These are phyloP conservation scores for Blastobotrys attinorum DNA, from an alignment of 805 yeast genomes.

Conservation along the genomic window DNA sequence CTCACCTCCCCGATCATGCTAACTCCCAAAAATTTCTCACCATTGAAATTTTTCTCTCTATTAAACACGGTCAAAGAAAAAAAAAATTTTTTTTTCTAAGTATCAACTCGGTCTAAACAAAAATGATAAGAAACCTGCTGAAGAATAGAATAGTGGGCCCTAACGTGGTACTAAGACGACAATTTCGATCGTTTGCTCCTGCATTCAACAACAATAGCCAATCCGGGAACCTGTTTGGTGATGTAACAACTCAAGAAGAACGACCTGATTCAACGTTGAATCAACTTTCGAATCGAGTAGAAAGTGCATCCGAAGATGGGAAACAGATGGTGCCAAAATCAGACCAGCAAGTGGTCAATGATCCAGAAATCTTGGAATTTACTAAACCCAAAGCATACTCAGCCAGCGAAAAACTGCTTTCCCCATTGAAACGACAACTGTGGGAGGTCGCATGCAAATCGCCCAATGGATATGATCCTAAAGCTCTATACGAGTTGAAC, in stretches of 20 bases:
- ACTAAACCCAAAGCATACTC: conserved; percentile 45
- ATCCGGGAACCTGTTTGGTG: conserved; percentile 14
- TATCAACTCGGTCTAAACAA: no score
- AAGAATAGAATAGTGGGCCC: no score
- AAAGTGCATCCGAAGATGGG: conserved; percentile 2
- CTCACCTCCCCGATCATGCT: no score
- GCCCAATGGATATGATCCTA: conserved; percentile 61
- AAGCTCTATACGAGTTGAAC: conserved; percentile 39
- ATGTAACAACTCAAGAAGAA: conserved; percentile 14
- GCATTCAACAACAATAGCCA: neutral
- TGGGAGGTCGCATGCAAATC: conserved; percentile 51
- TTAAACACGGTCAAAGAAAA: no score
- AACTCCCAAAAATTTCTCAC: no score
- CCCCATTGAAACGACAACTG: conserved; percentile 63
- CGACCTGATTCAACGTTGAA: conserved; percentile 10
- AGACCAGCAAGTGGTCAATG: conserved; percentile 12
- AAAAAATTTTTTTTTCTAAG: no score
- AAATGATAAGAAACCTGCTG: no score
- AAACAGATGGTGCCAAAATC: conserved; percentile 3
- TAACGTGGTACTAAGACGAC: no score
- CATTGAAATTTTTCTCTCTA: no score
- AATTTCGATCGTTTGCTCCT: neutral
- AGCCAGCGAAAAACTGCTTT: conserved; percentile 48
- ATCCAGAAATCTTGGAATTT: conserved; percentile 36
- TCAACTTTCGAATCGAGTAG: conserved; percentile 8